These are phyloP conservation scores for Solanum chilense DNA, from an alignment of 257 asterid genomes.

Conservation along the genomic window DNA sequence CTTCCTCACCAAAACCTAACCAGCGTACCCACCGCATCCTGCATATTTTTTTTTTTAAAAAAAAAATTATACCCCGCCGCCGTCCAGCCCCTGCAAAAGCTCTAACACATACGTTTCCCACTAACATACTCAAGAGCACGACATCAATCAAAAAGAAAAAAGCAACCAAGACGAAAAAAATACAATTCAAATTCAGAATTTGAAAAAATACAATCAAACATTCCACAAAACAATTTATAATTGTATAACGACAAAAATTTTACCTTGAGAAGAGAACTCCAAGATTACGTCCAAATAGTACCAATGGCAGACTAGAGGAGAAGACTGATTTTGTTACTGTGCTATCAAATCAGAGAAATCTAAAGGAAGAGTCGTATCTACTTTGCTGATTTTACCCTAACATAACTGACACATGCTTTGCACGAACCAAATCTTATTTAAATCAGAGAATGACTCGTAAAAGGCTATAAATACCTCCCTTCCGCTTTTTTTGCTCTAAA, in stretches of 20 bases:
- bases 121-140: not conserved
- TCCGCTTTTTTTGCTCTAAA: no score
- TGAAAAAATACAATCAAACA: not conserved
- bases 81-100: not conserved
- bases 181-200: not conserved
- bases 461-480: no score
- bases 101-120: not conserved
- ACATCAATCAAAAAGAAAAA: not conserved
- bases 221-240: not conserved
- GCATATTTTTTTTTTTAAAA: no score
- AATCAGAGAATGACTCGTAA: no score
- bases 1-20: not conserved
- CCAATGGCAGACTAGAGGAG: no score
- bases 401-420: no score
- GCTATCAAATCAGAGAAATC: no score
- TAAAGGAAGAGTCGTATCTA: no score
- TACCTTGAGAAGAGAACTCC: not conserved
- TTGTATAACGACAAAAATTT: not conserved
- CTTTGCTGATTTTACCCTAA: no score
- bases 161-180: not conserved
- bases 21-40: not conserved
- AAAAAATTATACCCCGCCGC: not conserved
- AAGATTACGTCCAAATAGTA: no score
- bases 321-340: no score
- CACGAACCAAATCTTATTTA: no score